phyloP scores from a whole-genome alignment of 192 early-diverging fungal genomes.

The Linnemannia elongata region DNA sequence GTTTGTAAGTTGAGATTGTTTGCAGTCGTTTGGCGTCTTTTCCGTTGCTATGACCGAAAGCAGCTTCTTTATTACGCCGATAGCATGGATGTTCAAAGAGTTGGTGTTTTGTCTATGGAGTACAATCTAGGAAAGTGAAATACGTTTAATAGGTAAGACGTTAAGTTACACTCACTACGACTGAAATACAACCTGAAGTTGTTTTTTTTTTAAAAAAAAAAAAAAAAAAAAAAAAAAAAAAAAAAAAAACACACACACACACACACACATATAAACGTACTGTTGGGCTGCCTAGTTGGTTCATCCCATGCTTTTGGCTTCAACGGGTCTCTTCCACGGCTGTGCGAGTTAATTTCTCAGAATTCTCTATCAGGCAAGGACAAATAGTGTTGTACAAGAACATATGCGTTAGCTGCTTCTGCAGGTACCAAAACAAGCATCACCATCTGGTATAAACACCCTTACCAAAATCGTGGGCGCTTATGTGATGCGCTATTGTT shows the following conservation, averaged over 20 bases:
- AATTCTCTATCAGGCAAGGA: background rate
- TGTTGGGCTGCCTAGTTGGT: background rate
- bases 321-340: background rate
- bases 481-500: slow-evolving; percentile 6
- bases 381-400: background rate
- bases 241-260: too few relatives aligned
- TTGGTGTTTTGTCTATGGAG: background rate
- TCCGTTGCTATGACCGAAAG: too few relatives aligned
- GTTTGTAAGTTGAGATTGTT: too few relatives aligned
- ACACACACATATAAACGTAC: background rate
- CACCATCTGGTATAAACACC: background rate
- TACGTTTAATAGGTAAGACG: background rate
- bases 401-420: background rate
- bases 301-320: slow-evolving; percentile 4
- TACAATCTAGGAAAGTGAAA: background rate
- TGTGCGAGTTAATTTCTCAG: slow-evolving; percentile 6
- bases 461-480: slow-evolving; percentile 17
- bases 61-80: too few relatives aligned
- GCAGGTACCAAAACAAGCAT: background rate
- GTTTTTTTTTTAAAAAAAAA: too few relatives aligned
- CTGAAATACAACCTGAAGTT: background rate
- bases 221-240: too few relatives aligned
- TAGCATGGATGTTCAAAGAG: background rate
- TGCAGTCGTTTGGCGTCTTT: too few relatives aligned
- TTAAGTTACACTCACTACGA: background rate